These are phyloP conservation scores for Fremontodendron californicum DNA, from an alignment of 345 rosid genomes.

Conservation along the genomic window DNA sequence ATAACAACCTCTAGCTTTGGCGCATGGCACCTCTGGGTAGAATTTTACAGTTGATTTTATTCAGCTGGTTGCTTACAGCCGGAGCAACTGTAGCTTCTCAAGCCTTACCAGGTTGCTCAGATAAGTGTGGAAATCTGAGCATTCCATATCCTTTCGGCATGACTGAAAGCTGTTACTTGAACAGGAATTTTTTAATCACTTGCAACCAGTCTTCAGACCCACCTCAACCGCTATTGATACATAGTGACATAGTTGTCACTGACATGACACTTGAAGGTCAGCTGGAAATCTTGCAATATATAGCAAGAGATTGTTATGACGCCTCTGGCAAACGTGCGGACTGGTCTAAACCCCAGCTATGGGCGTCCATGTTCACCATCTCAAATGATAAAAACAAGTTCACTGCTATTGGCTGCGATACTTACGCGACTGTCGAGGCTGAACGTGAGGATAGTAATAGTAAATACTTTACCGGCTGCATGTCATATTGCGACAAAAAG, in stretches of 20 bases:
- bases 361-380: neutral
- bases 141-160: neutral
- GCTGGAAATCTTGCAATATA: neutral
- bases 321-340: too few relatives aligned
- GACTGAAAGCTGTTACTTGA: neutral
- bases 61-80: neutral
- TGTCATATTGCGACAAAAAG: neutral
- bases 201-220: neutral
- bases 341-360: fast-evolving
- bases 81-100: neutral
- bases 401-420: neutral
- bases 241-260: neutral
- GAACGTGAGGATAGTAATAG: neutral
- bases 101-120: neutral
- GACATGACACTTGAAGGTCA: neutral
- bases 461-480: neutral
- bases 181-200: neutral
- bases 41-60: neutral
- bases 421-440: neutral
- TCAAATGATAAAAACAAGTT: neutral
- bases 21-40: neutral
- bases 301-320: neutral
- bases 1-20: neutral
- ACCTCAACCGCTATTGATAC: neutral
- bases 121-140: neutral